Base-by-base conservation (phyloP, 768 basidiomycete genomes). In the Termitomyces sp. region DNA sequence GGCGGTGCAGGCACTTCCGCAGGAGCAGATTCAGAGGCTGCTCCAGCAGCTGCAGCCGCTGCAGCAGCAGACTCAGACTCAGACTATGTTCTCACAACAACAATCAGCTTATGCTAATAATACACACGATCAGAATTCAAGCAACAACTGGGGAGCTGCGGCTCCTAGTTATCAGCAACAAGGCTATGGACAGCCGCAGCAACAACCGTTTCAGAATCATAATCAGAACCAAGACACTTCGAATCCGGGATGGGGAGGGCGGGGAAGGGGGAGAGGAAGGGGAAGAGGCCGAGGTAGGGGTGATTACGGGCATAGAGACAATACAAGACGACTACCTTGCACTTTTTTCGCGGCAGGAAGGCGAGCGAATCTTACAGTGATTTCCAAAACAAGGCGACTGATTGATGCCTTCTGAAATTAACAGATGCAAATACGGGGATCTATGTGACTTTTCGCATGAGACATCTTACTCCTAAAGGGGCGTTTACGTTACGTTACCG, bases 331-430 rank as follows among this genome's bases (percentile, higher is more conserved):
- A 86, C 56, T 52, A 61, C 87, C 88, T 77, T 93, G 91, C 89
- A 88, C 81, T 83, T 93, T 92, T 81, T 92, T 86, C 84, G 84
- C 85, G 79, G 83, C 86, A 85, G 91, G 91, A 91, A 92, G 91
- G 91, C 89, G 86, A 92, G 91, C 88, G 71, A 80, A 80, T 74
- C 55, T 45, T 53, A 56, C 59, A 60, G 52, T 73, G 65, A 71
- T 70, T 64, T 73, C 69, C 70, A 70, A 74, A 73, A 70, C 71
- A 73, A 76, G 72, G 72, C 68, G 61, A 71, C 77, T 81, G 73
- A 78, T 77, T 67, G 70, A 42, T 40, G 63, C 67, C 73, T 70
- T 80, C 76, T 75, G 76, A 76, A 74, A 79, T 79, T 76, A 77
- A 80, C 83, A 93, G 91, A 85, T 93, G 91, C 84, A 86, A 84